Base-by-base conservation (phyloP, 441 rosid species). In the Syzygium syzygioides region DNA sequence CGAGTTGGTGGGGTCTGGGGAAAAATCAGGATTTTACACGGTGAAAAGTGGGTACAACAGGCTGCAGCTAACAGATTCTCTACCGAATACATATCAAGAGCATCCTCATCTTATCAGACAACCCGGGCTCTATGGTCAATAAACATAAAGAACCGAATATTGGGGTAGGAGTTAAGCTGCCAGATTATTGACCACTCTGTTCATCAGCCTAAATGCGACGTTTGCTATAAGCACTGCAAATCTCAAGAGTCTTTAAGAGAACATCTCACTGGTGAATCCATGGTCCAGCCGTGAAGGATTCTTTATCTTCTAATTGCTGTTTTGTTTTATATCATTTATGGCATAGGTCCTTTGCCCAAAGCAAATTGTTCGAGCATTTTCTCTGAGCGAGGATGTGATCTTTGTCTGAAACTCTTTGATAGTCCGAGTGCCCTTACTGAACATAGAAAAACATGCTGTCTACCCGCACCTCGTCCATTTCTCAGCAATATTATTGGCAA, bases 171-270 rank as follows among this genome's bases (percentile, higher is more conserved):
- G 45, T 41, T 41, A 41, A 6, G 8, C 45, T 41, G 45, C 45
- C 45, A 41, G 45, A 41, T 41, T 6, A 41, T 41, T 41, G 45
- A 87, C 91, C 98, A 95, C 89, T 95, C 97, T 6, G 91, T 89
- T 88, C 98, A 94, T 91, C 94, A 95, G 91, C 97, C 98, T 85
- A 90, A 87, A 59, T 95, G 97, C 85, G 91, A 87, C 59, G 95
- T 94, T 85, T 96, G 98, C 89, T 89, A 88, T 48, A 96, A 96
- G 90, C 96, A 95, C 89, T 93, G 94, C 89, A 92, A 91, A 92
- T 95, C 95, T 48, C 93, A 93, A 83, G 96, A 95, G 88, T 95
- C 97, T 59, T 90, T 95, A 83, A 91, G 95, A 66, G 95, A 91
- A 88, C 98, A 95, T 92, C 94, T 94, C 57, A 87, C 76, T 59